phyloP scores from a whole-genome alignment of 768 basidiomycete species.

The Hericium coralloides region DNA sequence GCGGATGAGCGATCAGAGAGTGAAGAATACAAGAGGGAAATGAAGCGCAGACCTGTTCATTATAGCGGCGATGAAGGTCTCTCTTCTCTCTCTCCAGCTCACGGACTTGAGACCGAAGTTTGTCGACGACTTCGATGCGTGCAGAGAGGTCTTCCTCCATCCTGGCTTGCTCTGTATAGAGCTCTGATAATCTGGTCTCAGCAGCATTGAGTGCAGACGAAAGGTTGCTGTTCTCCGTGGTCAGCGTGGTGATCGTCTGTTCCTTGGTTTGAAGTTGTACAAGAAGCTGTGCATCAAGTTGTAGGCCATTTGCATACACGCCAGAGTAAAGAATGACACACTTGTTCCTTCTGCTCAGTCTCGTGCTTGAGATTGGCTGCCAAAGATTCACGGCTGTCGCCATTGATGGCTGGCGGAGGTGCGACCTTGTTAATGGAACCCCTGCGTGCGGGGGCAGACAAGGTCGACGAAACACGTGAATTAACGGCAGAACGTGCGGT shows the following conservation, averaged over 20 bases:
- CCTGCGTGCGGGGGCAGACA: conserved; percentile 40
- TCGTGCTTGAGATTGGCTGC: conserved; percentile 62
- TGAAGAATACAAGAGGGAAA: background rate
- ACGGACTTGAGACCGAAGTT: conserved; percentile 69
- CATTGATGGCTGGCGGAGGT: conserved; percentile 28
- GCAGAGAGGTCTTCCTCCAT: conserved; percentile 77
- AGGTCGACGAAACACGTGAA: conserved; percentile 44
- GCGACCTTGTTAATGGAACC: conserved; percentile 34
- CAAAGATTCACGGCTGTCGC: conserved; percentile 48
- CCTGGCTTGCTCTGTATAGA: conserved; percentile 74
- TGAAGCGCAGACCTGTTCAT: conserved; percentile 63
- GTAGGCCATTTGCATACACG: conserved; percentile 5
- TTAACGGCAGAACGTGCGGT: conserved; percentile 60
- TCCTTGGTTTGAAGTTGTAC: conserved; percentile 75
- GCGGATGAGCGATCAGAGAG: background rate
- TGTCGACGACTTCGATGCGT: conserved; percentile 76
- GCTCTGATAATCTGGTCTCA: conserved; percentile 66
- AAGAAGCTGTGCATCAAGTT: conserved; percentile 43
- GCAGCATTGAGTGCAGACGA: conserved; percentile 56
- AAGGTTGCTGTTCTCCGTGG: conserved; percentile 56
- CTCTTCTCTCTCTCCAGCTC: conserved; percentile 87
- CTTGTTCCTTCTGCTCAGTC: conserved; percentile 77
- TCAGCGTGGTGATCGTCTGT: conserved; percentile 50
- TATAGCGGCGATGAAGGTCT: conserved; percentile 73
- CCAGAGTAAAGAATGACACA: conserved; percentile 22